Evolutionary conservation across 108 stramenopile genomes (phyloP).

Genomic region (Epipyxis sp.): DNA sequence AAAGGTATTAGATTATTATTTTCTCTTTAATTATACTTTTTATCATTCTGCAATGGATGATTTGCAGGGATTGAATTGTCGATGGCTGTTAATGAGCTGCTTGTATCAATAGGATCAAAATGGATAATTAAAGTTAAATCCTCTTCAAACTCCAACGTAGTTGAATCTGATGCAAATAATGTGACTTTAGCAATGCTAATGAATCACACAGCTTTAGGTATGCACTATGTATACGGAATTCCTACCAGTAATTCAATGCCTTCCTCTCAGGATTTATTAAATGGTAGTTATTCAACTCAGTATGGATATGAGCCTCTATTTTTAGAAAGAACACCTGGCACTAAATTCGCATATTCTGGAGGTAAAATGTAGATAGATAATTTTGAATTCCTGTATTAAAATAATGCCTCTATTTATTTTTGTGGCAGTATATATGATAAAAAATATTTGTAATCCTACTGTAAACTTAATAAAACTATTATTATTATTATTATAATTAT

Average conservation of each 20-base stretch:
- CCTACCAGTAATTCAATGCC: neutral
- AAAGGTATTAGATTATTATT: neutral
- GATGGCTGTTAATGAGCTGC: slow-evolving; percentile 30
- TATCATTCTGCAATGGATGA: no score
- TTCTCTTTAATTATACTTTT: no score
- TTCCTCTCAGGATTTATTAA: neutral
- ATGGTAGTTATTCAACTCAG: no score
- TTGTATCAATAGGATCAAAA: neutral
- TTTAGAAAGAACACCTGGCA: slow-evolving; percentile 24
- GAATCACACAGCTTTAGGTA: slow-evolving; percentile 39
- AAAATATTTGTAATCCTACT: no score
- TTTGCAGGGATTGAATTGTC: no score
- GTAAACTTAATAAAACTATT: no score
- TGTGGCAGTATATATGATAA: no score
- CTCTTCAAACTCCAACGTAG: neutral
- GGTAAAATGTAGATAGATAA: no score
- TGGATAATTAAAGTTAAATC: neutral
- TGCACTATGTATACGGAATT: slow-evolving; percentile 44
- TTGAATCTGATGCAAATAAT: neutral
- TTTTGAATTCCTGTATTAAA: no score
- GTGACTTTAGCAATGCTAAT: slow-evolving; percentile 29
- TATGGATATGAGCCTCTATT: slow-evolving; percentile 19
- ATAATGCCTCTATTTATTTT: no score
- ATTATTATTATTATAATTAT: no score
- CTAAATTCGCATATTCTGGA: slow-evolving; percentile 27